Evolutionary conservation across 805 yeast species (phyloP), one percentile per base, ranked within the genome.

Genomic region (Danielia reshetovae): DNA sequence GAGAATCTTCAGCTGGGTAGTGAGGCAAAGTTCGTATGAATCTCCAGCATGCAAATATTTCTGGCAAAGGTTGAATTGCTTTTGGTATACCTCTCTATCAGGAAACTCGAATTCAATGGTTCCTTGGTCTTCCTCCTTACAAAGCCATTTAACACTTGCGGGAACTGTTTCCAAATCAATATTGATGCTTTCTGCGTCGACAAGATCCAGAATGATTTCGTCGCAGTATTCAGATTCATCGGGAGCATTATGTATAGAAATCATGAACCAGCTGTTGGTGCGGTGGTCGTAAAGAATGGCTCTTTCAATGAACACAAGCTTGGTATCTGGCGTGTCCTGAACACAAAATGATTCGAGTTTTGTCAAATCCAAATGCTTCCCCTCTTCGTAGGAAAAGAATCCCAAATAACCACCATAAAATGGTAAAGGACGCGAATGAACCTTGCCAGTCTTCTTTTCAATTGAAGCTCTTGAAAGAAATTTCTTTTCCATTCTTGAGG

Each of bases 381-480:
- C 95, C 60, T 85, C 90, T 55, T 90, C 98, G 54, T 93, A 93
- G 0, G 95, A 82, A 8, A 93, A 57, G 27, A 82, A 67, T 4
- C 99, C 99, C 35, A 89, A 65, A 21, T 85, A 68, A 0, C 99
- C 99, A n/a, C 98, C 97, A 37, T 78, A 63, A 49, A 93, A 93
- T 1, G 96, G 95, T 13, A 86, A 61, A 0, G 62, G 59, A 6
- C 64, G 46, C 3, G 40, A 18, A 24, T 50, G 54, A 14, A 40
- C 27, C 7, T 38, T 29, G 2, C 48, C 45, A 4, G 53, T 33
- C 13, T 43, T 35, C 5, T 38, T 31, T 12, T 50, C 40, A n/a
- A 72, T 48, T 0, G 46, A 30, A 0, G 42, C 46, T 35, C 70
- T 54, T 2, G 65, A 50, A 29, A 61, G 58, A 25, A 60, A 56